Base-by-base conservation (phyloP, 371 early-diverging fungal species). In the Phascolomyces articulosus region DNA sequence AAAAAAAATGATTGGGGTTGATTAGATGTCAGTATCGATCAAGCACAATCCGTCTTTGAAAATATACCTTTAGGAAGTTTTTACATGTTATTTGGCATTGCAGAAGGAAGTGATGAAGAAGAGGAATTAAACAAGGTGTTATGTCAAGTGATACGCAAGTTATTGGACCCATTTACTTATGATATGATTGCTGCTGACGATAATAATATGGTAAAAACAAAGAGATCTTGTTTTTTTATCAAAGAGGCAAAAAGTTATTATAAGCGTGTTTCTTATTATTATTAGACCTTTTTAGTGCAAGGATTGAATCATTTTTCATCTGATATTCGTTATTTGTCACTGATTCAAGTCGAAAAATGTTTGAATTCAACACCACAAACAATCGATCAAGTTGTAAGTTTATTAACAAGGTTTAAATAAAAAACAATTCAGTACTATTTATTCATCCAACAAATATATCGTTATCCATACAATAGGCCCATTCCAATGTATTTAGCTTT, bases 341-440 rank as follows among this genome's bases (percentile, higher is more conserved):
- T 82, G 0, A 38, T 72, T 26, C 83, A 82, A 60, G 75, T 80
- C 6, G 79, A 69, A 47, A 84, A 80, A 49, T 84, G 79, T 48
- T 60, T 78, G 26, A 47, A 23, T 21, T 58, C 47, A 1, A 11
- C 70, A 18, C 62, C 71, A 31, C 66, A 63, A 16, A 48, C 64
- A 15, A 58, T 70, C 18, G 9, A 60, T 23, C 64, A 62, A 40
- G 72, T 83, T 53, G 69, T 74, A 73, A 40, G 54, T 54, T 11
- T 26, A 26, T 47, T 41, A n/a, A n/a, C n/a, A n/a, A n/a, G n/a
- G n/a, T n/a, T n/a, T n/a, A n/a, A n/a, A n/a, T n/a, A n/a, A n/a
- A n/a, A n/a, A n/a, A n/a, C n/a, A n/a, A n/a, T n/a, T n/a, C n/a
- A n/a, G n/a, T n/a, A n/a, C n/a, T 24, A 31, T 26, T 15, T 51